Percentiles rank a stretch among this genome's conserved stretches.
Evolutionary conservation across 768 basidiomycete species (phyloP).

Genomic region (Suillus hirtellus): DNA sequence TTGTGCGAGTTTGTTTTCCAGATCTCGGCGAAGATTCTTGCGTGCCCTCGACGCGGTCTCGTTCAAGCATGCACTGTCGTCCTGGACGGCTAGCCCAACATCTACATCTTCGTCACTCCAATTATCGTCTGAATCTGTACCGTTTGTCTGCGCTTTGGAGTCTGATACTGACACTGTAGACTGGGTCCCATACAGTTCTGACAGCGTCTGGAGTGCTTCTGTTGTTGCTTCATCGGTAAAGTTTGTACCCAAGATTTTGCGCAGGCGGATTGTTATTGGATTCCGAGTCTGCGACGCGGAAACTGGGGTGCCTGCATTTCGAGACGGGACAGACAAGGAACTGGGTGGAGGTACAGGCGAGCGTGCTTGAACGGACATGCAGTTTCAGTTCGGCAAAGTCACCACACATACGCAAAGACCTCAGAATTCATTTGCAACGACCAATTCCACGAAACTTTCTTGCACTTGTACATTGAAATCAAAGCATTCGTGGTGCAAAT

Average conservation of each 20-base stretch:
- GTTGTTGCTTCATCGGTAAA: slow-evolving; percentile 76
- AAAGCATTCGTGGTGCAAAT: background rate
- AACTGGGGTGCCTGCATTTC: slow-evolving; percentile 15
- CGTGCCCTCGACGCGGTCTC: slow-evolving; percentile 74
- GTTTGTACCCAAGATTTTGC: slow-evolving; percentile 83
- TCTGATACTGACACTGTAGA: slow-evolving; percentile 18
- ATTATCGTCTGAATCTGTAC: slow-evolving; percentile 35
- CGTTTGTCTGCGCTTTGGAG: slow-evolving; percentile 22
- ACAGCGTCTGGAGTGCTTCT: slow-evolving; percentile 82
- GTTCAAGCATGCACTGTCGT: slow-evolving; percentile 40
- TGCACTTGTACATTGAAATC: background rate
- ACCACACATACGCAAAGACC: background rate
- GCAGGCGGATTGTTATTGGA: slow-evolving; percentile 84
- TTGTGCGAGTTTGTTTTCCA: slow-evolving; percentile 79
- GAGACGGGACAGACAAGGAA: slow-evolving; percentile 12
- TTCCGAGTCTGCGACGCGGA: slow-evolving; percentile 41
- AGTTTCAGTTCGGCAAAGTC: slow-evolving; percentile 2
- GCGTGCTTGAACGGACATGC: slow-evolving; percentile 5
- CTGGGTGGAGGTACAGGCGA: background rate
- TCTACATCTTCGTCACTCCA: slow-evolving; percentile 24
- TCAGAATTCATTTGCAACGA: background rate
- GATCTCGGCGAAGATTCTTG: slow-evolving; percentile 78
- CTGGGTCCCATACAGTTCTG: slow-evolving; percentile 63
- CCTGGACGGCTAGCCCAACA: slow-evolving; percentile 14
- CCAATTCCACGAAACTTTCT: background rate